Evolutionary conservation across 768 basidiomycete genomes (phyloP), one percentile per base, ranked within the genome.

Genomic region (Lyophyllum semitale): DNA sequence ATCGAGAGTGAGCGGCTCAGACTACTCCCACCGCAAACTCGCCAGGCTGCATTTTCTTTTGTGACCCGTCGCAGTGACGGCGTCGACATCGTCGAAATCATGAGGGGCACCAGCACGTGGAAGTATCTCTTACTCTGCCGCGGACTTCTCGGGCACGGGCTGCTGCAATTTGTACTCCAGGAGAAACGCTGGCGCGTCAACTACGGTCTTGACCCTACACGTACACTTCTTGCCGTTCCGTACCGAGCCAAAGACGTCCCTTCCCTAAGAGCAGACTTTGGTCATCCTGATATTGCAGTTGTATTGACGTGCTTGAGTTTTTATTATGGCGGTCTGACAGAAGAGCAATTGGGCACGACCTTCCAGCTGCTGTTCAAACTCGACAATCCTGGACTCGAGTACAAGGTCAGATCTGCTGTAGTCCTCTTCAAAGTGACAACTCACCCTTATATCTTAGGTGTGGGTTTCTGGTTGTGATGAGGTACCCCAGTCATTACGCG

Each of bases 201-300:
- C 42, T 84, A 79, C 57, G 82, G 82, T 2, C 71, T 81, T 6
- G 76, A 77, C 45, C 60, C 59, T 1, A 56, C 43, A 7, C 73
- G 82, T 4, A 73, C 79, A 1, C 64, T 77, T 58, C 70, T 83
- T 1, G 80, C 81, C 1, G 80, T 83, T 0, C 82, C 82, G 0
- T 83, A 79, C 51, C 69, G 75, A n/a, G 82, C 81, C 0, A 83
- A 81, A 57, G 82, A 83, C 45, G 66, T 74, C 5, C 81, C 82
- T 0, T 67, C 78, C 13, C 55, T 66, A 12, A 67, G 73, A 26
- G 73, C 81, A 33, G 80, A 83, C 45, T 83, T 83, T 45, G 78
- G 77, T 5, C 82, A 83, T 59, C 82, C 81, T 0, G 82, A 84
- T 22, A 67, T 81, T 5, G 70, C 73, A 0, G 66, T 83, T 45